These are phyloP conservation scores for Nemania diffusa DNA, from an alignment of 2,329 filamentous ascomycete genomes.

Conservation along the genomic window DNA sequence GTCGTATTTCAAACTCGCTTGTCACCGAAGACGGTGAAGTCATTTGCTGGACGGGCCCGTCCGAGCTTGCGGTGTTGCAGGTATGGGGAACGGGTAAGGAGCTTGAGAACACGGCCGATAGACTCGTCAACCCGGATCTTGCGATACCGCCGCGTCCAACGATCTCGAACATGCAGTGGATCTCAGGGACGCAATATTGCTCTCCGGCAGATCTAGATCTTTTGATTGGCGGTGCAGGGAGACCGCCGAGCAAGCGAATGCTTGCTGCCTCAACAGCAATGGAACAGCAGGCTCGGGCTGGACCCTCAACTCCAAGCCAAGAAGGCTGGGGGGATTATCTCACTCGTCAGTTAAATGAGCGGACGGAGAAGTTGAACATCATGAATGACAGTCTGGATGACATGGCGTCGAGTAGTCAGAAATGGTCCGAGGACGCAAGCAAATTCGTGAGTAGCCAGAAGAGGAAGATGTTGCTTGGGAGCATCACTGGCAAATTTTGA, in stretches of 20 bases:
- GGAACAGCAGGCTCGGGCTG: conserved; percentile 66
- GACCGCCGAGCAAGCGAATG: conserved; percentile 90
- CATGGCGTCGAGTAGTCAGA: conserved; percentile 80
- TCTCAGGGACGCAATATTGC: conserved; percentile 92
- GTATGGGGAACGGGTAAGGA: conserved; percentile 81
- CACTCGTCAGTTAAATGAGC: conserved; percentile 85
- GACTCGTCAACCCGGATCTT: conserved; percentile 80
- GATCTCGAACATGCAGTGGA: conserved; percentile 96
- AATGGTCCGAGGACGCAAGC: conserved; percentile 87
- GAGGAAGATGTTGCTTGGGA: conserved; percentile 80
- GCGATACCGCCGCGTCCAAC: conserved; percentile 83
- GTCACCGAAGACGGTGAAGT: conserved; percentile 84
- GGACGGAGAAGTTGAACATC: conserved; percentile 86
- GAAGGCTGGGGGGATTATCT: conserved; percentile 84
- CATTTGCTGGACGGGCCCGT: conserved; percentile 88
- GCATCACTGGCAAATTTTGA: conserved; percentile 69
- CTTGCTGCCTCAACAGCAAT: conserved; percentile 81
- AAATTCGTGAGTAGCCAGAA: conserved; percentile 92
- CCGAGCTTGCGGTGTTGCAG: conserved; percentile 83
- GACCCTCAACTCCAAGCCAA: conserved; percentile 53
- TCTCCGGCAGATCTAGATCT: conserved; percentile 88
- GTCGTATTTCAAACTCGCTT: conserved; percentile 73
- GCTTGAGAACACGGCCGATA: conserved; percentile 73
- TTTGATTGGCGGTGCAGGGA: conserved; percentile 86
- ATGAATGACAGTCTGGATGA: conserved; percentile 87